phyloP scores from a whole-genome alignment of 345 rosid genomes.

The Eucalyptus dawsonii region DNA sequence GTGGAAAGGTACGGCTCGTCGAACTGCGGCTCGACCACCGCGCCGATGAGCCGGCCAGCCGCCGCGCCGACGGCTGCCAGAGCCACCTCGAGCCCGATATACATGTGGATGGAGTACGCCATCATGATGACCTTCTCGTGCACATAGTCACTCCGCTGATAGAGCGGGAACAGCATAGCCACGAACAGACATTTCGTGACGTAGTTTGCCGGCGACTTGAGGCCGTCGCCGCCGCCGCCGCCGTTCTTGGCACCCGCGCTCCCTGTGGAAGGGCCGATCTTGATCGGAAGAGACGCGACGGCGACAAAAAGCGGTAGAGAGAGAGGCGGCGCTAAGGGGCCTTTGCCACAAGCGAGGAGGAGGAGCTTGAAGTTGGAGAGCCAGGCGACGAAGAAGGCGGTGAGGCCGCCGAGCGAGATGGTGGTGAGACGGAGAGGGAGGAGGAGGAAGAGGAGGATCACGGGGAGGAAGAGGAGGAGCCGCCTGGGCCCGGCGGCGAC shows the following conservation, averaged over 20 bases:
- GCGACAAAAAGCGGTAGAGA: not conserved
- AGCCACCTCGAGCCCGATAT: not conserved
- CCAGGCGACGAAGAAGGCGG: slow-evolving; percentile 20
- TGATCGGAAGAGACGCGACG: slow-evolving; percentile 13
- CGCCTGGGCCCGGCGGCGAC: not conserved
- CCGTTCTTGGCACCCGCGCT: not conserved
- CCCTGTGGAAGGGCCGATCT: not conserved
- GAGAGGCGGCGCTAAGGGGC: slow-evolving; percentile 8
- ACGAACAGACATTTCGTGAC: not conserved
- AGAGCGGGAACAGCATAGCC: not conserved
- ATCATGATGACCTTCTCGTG: not conserved
- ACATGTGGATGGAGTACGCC: not conserved
- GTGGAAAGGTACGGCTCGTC: slow-evolving; percentile 11
- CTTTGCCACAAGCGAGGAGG: slow-evolving; percentile 11
- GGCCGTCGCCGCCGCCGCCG: not conserved
- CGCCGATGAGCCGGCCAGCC: not conserved
- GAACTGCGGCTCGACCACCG: slow-evolving; percentile 9
- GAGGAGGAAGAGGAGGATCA: slow-evolving; percentile 8
- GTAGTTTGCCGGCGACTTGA: slow-evolving; percentile 1
- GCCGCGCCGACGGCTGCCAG: not conserved
- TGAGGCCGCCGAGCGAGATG: not conserved
- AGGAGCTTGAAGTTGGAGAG: slow-evolving; percentile 24
- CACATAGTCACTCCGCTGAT: not conserved
- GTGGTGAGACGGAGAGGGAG: slow-evolving; percentile 13
- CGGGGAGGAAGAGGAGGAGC: slow-evolving; percentile 7